Conservation (phyloP, 2,329 filamentous ascomycete genomes). For the Phaeoacremonium minimum region DNA sequence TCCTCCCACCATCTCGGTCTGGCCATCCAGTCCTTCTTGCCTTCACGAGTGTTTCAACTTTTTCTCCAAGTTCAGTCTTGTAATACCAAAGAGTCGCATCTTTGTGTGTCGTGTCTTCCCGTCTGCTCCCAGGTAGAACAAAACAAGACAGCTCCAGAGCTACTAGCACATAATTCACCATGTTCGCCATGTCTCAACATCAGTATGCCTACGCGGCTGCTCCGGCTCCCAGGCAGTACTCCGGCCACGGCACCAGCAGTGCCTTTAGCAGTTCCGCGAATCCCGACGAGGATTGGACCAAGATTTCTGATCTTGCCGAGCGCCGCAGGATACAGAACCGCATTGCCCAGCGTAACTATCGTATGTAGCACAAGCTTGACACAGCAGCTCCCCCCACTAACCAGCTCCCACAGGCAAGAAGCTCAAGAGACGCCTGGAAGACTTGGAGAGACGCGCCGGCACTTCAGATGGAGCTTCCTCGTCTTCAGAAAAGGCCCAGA, state of each 20-base stretch:
- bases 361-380: conserved; percentile 57
- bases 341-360: conserved; percentile 96
- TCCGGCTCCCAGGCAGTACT: conserved; percentile 60
- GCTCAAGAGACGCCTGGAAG: conserved; percentile 84
- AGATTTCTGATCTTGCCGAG: conserved; percentile 96
- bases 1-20: conserved; percentile 9
- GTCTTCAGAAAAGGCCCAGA: conserved; percentile 20
- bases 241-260: conserved; percentile 77
- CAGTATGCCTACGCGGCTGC: conserved; percentile 32
- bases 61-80: not conserved
- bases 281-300: conserved; percentile 97
- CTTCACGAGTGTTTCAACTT: not conserved
- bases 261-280: conserved; percentile 93
- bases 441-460: conserved; percentile 75
- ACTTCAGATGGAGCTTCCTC: conserved; percentile 21
- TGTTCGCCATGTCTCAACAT: conserved; percentile 40
- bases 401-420: conserved; percentile 65
- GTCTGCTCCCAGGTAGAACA: too few species aligned
- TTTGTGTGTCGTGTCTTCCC: too few species aligned
- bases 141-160: not conserved
- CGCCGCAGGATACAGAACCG: conserved; percentile 93
- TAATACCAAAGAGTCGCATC: not conserved
- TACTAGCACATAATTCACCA: conserved; percentile 15
- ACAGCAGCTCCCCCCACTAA: not conserved
- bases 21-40: not conserved